Evolutionary conservation across 2,329 filamentous ascomycete species (phyloP).

Genomic region (Curvularia hawaiiensis): DNA sequence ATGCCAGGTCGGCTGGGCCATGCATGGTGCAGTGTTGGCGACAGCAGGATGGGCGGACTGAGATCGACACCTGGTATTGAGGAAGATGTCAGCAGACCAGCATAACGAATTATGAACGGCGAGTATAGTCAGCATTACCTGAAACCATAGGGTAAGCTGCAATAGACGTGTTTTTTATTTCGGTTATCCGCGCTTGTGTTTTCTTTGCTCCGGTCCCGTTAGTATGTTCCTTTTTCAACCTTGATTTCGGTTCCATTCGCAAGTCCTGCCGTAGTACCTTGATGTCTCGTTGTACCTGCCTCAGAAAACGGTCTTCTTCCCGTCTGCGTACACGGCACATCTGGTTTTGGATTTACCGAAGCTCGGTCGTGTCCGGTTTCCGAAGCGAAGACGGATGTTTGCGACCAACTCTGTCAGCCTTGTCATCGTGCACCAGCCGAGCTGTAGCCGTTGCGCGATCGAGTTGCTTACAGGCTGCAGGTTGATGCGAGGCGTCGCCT

Average conservation of each 20-base stretch:
- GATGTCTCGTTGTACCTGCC: constrained; percentile 3
- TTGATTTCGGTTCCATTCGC: neutral
- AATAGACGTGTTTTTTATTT: neutral
- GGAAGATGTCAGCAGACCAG: neutral
- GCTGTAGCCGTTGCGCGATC: neutral
- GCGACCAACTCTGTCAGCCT: neutral
- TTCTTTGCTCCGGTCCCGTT: neutral
- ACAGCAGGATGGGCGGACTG: neutral
- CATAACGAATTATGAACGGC: neutral
- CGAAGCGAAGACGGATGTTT: neutral
- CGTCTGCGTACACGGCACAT: neutral
- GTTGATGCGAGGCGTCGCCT: neutral
- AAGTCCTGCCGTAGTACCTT: neutral
- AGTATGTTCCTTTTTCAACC: neutral
- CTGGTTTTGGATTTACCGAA: neutral
- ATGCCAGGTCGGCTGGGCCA: neutral
- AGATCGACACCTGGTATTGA: neutral
- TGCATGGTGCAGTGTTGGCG: neutral
- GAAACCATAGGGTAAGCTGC: neutral
- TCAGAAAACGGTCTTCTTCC: neutral
- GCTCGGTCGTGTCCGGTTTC: neutral
- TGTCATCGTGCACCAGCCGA: neutral
- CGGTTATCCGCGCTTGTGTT: neutral
- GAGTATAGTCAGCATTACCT: neutral
- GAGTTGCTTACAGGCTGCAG: neutral